A percentile compares a stretch with the other conserved stretches of the same genome.
These are phyloP conservation scores for Neostapfia colusana DNA, from an alignment of 176 grass and related monocot species.

Conservation along the genomic window DNA sequence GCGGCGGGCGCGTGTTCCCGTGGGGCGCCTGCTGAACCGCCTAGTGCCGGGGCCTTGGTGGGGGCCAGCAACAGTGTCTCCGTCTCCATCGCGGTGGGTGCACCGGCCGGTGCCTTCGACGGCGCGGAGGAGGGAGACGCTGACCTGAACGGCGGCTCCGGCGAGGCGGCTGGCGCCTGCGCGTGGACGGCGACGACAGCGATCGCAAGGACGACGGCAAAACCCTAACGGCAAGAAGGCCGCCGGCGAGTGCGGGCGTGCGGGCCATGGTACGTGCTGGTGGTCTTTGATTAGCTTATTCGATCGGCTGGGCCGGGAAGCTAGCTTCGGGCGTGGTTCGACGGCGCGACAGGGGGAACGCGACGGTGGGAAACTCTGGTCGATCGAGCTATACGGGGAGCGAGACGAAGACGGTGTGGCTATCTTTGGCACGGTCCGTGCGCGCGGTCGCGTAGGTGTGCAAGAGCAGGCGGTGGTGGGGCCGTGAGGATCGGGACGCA, in stretches of 20 bases:
- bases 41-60: not conserved
- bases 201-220: not conserved
- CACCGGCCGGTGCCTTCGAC: not conserved
- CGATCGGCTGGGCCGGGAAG: not conserved
- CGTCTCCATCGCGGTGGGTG: not conserved
- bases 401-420: conserved; percentile 5
- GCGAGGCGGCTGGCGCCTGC: conserved; percentile 27
- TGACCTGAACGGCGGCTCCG: conserved; percentile 15
- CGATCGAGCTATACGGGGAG: not conserved
- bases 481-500: not conserved
- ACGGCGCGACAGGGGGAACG: not conserved
- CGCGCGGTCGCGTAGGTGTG: not conserved
- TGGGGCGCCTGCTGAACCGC: not conserved
- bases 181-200: not conserved
- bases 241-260: conserved; percentile 13
- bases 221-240: conserved; percentile 20
- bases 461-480: not conserved
- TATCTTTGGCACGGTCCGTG: conserved; percentile 19
- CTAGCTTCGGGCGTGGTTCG: conserved; percentile 2
- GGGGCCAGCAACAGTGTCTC: conserved; percentile 3
- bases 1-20: not conserved
- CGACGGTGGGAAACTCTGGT: not conserved
- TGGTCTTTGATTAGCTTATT: not conserved
- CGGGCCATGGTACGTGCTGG: conserved; percentile 15
- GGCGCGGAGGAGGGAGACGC: not conserved